A percentile compares a stretch with the other conserved stretches of the same genome.
Evolutionary conservation across 345 rosid species (phyloP).

Genomic region (Pistacia integerrima): DNA sequence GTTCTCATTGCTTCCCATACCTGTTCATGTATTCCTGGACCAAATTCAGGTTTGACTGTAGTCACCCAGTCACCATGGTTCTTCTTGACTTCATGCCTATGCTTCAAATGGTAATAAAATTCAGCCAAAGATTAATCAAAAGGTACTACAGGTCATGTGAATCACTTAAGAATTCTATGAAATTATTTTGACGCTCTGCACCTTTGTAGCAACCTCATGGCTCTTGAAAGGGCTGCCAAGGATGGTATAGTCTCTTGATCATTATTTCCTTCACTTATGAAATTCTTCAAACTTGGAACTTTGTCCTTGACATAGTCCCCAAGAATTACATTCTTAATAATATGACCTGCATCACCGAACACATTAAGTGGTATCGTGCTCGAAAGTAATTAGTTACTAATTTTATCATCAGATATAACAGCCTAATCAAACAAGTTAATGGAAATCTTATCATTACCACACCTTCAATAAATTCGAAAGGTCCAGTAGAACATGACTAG

Average conservation of each 20-base stretch:
- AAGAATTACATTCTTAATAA: slow-evolving; percentile 49
- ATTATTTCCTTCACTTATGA: slow-evolving; percentile 40
- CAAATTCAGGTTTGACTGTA: slow-evolving; percentile 67
- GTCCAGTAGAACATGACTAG: background rate
- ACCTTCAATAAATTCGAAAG: slow-evolving; percentile 2
- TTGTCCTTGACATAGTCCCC: slow-evolving; percentile 64
- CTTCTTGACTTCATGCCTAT: slow-evolving; percentile 80
- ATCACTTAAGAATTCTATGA: background rate
- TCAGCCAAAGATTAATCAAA: background rate
- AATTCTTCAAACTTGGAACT: slow-evolving; percentile 72
- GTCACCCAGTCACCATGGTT: slow-evolving; percentile 77
- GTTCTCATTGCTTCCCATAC: slow-evolving; percentile 60
- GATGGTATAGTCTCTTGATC: slow-evolving; percentile 52
- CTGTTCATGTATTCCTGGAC: slow-evolving; percentile 66
- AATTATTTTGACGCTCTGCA: slow-evolving; percentile 18
- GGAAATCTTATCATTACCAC: too few relatives aligned
- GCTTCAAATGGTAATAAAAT: slow-evolving; percentile 15
- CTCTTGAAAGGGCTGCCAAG: slow-evolving; percentile 78
- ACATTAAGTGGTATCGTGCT: background rate
- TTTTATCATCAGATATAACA: background rate
- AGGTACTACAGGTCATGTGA: background rate
- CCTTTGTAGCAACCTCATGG: slow-evolving; percentile 74
- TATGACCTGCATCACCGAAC: slow-evolving; percentile 39
- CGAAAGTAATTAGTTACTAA: background rate
- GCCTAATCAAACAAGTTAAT: too few relatives aligned